Conservation (phyloP, 345 rosid species). For the Brassica incana region DNA sequence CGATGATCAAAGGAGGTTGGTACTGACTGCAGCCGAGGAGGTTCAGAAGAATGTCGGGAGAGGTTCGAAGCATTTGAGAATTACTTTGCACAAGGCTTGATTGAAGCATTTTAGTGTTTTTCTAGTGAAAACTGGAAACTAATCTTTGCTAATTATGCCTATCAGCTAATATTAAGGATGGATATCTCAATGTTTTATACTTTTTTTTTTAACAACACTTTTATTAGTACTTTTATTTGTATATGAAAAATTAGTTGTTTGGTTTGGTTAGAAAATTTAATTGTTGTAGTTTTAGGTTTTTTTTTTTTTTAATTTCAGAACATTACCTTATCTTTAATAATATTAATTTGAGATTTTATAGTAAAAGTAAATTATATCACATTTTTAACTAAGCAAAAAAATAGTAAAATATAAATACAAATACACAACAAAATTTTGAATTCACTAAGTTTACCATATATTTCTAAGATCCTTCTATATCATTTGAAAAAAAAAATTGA, state of each 20-base stretch:
- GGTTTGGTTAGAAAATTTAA: background rate
- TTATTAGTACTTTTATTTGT: too few species aligned
- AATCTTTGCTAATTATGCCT: background rate
- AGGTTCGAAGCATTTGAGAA: background rate
- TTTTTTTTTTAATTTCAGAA: background rate
- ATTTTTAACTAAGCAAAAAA: too few species aligned
- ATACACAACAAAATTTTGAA: too few species aligned
- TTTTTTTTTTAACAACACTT: too few species aligned
- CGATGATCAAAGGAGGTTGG: background rate
- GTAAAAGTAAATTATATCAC: too few species aligned
- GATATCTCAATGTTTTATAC: background rate
- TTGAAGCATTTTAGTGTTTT: background rate
- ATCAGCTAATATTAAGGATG: background rate
- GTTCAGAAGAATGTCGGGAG: background rate
- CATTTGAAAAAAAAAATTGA: too few species aligned
- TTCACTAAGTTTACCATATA: too few species aligned
- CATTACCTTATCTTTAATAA: too few species aligned
- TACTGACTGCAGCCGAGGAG: background rate
- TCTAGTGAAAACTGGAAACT: background rate
- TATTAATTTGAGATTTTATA: too few species aligned
- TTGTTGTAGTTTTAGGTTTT: background rate
- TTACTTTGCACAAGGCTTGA: conserved; percentile 15
- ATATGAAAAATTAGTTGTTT: background rate
- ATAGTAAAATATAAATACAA: too few species aligned
- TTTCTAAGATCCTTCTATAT: too few species aligned